Conservation (phyloP, 83 land plant genomes). For the Picea mariana region DNA sequence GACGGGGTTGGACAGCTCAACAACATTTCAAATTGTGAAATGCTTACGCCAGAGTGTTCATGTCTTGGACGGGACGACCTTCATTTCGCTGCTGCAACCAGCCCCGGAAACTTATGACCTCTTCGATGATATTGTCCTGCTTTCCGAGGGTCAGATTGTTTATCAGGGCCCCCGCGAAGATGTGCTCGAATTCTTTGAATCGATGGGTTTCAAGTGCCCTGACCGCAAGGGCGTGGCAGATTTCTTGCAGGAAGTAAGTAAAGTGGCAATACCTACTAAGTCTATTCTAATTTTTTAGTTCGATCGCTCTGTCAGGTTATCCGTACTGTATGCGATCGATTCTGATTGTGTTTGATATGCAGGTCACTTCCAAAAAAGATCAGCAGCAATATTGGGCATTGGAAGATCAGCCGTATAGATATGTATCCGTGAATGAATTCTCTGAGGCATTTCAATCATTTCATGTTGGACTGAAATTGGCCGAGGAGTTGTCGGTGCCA, state of each 20-base stretch:
- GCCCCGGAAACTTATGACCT: slow-evolving; percentile 64
- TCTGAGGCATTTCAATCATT: no score
- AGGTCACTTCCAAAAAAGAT: not conserved
- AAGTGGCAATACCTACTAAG: no score
- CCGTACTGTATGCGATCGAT: no score
- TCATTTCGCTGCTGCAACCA: slow-evolving; percentile 59
- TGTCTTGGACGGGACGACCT: slow-evolving; percentile 36
- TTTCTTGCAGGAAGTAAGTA: slow-evolving; percentile 38
- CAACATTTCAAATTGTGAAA: slow-evolving; percentile 66
- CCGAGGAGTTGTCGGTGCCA: no score
- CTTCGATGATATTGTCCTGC: slow-evolving; percentile 60
- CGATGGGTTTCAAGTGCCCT: slow-evolving; percentile 58
- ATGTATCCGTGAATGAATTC: no score
- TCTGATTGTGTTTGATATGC: not conserved
- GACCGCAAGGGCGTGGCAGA: slow-evolving; percentile 63
- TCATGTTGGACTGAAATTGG: no score
- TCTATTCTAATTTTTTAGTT: no score
- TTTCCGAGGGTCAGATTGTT: slow-evolving; percentile 57
- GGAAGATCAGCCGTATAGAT: no score
- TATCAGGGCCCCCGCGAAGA: slow-evolving; percentile 63
- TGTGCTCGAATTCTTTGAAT: slow-evolving; percentile 57
- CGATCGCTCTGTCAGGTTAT: no score
- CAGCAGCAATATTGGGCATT: no score
- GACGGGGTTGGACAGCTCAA: slow-evolving; percentile 73
- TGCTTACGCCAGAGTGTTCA: slow-evolving; percentile 43